Evolutionary conservation across 164 flowering plant species (phyloP).

Genomic region (Litsea cubeba): DNA sequence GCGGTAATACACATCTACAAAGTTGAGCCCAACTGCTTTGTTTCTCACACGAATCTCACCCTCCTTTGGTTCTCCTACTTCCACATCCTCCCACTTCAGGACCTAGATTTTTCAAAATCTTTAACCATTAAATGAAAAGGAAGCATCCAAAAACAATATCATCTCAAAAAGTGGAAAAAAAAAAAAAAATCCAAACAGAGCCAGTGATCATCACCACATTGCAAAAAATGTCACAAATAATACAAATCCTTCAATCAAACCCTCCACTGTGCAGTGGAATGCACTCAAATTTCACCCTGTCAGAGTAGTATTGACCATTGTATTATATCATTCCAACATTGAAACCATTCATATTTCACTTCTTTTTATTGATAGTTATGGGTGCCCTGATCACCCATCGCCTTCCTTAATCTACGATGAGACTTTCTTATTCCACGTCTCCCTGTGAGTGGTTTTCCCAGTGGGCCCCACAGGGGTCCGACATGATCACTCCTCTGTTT

Average conservation of each 20-base stretch:
- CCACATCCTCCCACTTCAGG: constrained; percentile 86
- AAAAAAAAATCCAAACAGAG: background rate
- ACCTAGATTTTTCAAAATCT: constrained; percentile 31
- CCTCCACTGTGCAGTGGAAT: background rate
- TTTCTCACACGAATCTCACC: constrained; percentile 80
- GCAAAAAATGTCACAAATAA: too few relatives aligned
- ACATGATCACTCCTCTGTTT: too few relatives aligned
- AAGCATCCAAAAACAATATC: background rate
- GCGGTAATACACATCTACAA: constrained; percentile 74
- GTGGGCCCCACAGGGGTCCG: too few relatives aligned
- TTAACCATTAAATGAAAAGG: background rate
- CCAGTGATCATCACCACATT: background rate
- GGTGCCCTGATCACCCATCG: too few relatives aligned
- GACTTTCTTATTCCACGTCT: too few relatives aligned
- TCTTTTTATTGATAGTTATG: too few relatives aligned
- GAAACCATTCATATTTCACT: too few relatives aligned
- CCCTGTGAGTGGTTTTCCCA: too few relatives aligned
- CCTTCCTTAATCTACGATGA: too few relatives aligned
- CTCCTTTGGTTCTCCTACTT: constrained; percentile 61
- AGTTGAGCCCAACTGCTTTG: constrained; percentile 84
- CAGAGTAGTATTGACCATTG: too few relatives aligned
- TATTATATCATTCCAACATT: too few relatives aligned
- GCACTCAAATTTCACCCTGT: background rate
- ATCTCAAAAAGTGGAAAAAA: too few relatives aligned
- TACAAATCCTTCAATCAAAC: background rate